These are phyloP conservation scores for Aleurites moluccanus DNA, from an alignment of 441 rosid species.

Conservation along the genomic window DNA sequence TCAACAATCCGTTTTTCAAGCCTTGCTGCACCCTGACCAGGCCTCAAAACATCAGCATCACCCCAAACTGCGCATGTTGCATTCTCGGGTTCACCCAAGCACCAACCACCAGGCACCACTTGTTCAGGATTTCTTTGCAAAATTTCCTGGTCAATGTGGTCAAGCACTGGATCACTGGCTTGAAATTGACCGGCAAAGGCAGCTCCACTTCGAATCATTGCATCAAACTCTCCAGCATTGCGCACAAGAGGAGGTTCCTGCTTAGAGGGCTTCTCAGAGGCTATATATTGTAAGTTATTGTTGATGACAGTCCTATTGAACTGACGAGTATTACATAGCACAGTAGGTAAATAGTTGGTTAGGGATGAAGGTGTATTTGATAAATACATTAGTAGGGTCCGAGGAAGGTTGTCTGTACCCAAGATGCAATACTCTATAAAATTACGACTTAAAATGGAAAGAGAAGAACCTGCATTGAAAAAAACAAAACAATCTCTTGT, in stretches of 20 bases:
- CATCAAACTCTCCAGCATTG: slow-evolving; percentile 56
- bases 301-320: slow-evolving; percentile 68
- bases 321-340: slow-evolving; percentile 69
- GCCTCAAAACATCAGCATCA: slow-evolving; percentile 75
- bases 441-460: slow-evolving; percentile 65
- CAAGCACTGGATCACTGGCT: slow-evolving; percentile 56
- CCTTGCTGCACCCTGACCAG: slow-evolving; percentile 75
- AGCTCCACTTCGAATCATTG: slow-evolving; percentile 74
- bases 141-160: slow-evolving; percentile 70
- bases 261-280: slow-evolving; percentile 43
- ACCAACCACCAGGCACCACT: slow-evolving; percentile 93
- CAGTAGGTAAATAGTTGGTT: slow-evolving; percentile 74
- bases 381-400: slow-evolving; percentile 87
- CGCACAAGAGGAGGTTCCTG: slow-evolving; percentile 36
- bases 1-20: slow-evolving; percentile 67
- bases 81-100: slow-evolving; percentile 63
- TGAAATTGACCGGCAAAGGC: slow-evolving; percentile 67
- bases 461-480: slow-evolving; percentile 65
- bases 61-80: slow-evolving; percentile 78
- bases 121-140: slow-evolving; percentile 49
- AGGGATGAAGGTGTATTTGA: slow-evolving; percentile 75
- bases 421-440: slow-evolving; percentile 76
- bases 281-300: slow-evolving; percentile 58
- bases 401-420: slow-evolving; percentile 90
- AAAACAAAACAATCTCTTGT: slow-evolving; percentile 18